Percentiles rank a stretch among this genome's conserved stretches.
Evolutionary conservation across 2,329 filamentous ascomycete species (phyloP).

Genomic region (Cladosporium sp.): DNA sequence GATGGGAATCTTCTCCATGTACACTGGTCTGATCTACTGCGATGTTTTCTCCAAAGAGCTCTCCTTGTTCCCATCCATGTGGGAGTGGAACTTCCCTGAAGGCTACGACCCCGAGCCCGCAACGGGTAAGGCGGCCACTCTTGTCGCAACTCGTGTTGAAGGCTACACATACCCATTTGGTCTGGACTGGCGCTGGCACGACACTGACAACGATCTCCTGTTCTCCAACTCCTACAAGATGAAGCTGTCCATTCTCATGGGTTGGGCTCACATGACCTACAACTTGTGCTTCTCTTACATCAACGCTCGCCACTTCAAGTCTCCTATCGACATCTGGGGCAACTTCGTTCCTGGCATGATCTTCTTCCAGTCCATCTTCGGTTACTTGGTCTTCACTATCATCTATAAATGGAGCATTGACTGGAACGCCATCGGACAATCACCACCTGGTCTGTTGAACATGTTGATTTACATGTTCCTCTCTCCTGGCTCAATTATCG

Average conservation of each 20-base stretch:
- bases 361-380: conserved; percentile 99
- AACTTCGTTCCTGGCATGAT: conserved; percentile 99
- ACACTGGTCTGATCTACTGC: conserved; percentile 96
- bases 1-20: conserved; percentile 97
- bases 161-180: conserved; percentile 93
- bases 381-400: conserved; percentile 90
- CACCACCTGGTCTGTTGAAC: conserved; percentile 87
- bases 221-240: conserved; percentile 99
- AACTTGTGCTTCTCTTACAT: conserved; percentile 89
- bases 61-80: conserved; percentile 84
- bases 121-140: conserved; percentile 43
- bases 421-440: conserved; percentile 67
- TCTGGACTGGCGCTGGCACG: conserved; percentile 95
- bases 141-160: conserved; percentile 65
- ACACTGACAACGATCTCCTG: conserved; percentile 87
- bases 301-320: conserved; percentile 94
- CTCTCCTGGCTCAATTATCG: conserved; percentile 66
- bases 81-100: conserved; percentile 75
- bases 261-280: conserved; percentile 99
- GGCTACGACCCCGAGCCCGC: conserved; percentile 42
- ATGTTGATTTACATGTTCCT: conserved; percentile 99
- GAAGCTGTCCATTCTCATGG: conserved; percentile 97
- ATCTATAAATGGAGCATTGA: conserved; percentile 96
- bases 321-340: conserved; percentile 91
- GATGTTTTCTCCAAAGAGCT: conserved; percentile 94